phyloP scores from a whole-genome alignment of 306 rosid genomes.

The Cucurbita argyrosperma region DNA sequence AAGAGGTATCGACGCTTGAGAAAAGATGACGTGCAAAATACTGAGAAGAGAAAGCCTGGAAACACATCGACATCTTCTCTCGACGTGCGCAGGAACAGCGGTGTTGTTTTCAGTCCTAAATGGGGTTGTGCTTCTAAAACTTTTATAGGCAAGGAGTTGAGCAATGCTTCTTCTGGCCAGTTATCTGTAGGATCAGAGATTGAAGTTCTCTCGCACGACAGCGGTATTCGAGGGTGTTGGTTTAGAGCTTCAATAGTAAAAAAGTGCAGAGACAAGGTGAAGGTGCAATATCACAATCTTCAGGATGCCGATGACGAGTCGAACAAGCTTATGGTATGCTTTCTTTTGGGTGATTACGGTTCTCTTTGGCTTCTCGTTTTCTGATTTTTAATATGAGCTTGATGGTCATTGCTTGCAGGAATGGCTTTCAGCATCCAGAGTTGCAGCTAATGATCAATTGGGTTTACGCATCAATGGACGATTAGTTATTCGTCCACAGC shows the following conservation, averaged over 20 bases:
- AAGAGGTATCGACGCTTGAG: conserved; percentile 31
- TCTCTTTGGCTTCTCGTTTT: neutral
- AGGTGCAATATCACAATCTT: conserved; percentile 62
- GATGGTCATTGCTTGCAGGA: conserved; percentile 28
- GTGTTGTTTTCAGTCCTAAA: conserved; percentile 9
- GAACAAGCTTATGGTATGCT: conserved; percentile 61
- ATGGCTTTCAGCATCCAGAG: conserved; percentile 58
- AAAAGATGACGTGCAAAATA: conserved; percentile 5
- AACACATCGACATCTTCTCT: conserved; percentile 2
- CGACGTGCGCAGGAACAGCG: conserved; percentile 9
- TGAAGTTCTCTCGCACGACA: conserved; percentile 81
- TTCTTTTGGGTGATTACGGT: neutral
- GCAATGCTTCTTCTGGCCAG: conserved; percentile 6
- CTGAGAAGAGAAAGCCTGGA: conserved; percentile 10
- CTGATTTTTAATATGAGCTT: neutral
- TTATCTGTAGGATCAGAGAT: conserved; percentile 41
- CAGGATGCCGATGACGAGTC: conserved; percentile 62
- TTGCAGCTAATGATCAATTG: conserved; percentile 38
- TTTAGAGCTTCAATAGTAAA: conserved; percentile 59
- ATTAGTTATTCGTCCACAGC: conserved; percentile 34
- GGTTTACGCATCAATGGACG: conserved; percentile 38
- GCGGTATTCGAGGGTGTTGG: conserved; percentile 94
- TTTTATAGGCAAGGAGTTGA: conserved; percentile 10
- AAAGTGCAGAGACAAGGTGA: conserved; percentile 49
- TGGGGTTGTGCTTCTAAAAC: conserved; percentile 6